Percentiles rank a stretch among this genome's conserved stretches.
Evolutionary conservation across 208 protist species (phyloP).

Genomic region (Trypanosoma vivax): DNA sequence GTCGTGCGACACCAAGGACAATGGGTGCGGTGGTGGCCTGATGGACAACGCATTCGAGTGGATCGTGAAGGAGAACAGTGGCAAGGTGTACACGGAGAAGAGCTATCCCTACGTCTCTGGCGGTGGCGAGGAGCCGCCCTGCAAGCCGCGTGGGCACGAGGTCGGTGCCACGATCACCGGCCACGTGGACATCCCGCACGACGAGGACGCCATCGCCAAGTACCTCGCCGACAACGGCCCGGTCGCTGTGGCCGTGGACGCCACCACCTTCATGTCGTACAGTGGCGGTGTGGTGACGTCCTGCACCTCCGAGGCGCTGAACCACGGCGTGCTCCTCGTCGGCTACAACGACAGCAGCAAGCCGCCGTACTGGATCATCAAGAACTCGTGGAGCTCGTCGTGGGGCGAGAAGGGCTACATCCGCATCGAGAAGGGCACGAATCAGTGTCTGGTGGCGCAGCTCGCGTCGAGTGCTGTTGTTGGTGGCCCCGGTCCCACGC

Average conservation of each 20-base stretch:
- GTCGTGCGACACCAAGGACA: conserved; percentile 80
- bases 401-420: conserved; percentile 91
- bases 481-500: conserved; percentile 10
- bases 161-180: conserved; percentile 68
- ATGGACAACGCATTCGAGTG: conserved; percentile 80
- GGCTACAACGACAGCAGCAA: conserved; percentile 65
- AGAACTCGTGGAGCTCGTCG: conserved; percentile 85
- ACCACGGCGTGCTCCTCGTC: conserved; percentile 89
- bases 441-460: conserved; percentile 75
- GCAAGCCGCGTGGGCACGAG: conserved; percentile 28
- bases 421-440: conserved; percentile 70
- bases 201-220: conserved; percentile 72
- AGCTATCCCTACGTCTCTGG: conserved; percentile 80
- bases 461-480: conserved; percentile 45
- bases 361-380: conserved; percentile 83
- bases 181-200: conserved; percentile 52
- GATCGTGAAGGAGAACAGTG: conserved; percentile 50
- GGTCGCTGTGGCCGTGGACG: conserved; percentile 90
- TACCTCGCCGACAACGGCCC: conserved; percentile 75
- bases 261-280: conserved; percentile 72
- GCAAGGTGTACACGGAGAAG: conserved; percentile 56
- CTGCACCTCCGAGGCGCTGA: conserved; percentile 56
- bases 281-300: conserved; percentile 66
- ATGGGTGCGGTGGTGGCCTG: conserved; percentile 85
- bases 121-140: conserved; percentile 22